phyloP scores from a whole-genome alignment of 2,329 filamentous ascomycete genomes.

The Septoria petroselini region DNA sequence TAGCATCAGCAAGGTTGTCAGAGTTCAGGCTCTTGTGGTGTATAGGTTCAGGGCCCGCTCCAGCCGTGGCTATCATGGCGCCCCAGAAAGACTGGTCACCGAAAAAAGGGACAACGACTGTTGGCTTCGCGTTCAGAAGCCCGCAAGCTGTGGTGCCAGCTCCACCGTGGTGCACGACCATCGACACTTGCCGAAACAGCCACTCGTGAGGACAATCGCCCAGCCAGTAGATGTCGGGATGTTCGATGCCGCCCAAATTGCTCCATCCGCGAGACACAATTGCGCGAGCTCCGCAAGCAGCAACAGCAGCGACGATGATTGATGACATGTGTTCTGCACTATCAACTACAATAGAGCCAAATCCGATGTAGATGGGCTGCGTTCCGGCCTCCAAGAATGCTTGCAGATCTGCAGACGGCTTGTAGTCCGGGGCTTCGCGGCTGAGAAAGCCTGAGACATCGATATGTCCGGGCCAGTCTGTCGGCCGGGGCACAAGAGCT shows the following conservation, averaged over 20 bases:
- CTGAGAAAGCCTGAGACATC: too few species aligned
- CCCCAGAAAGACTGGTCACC: slow-evolving; percentile 80
- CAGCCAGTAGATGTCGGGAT: slow-evolving; percentile 67
- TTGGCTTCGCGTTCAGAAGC: slow-evolving; percentile 67
- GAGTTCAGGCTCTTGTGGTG: slow-evolving; percentile 65
- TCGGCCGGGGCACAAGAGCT: slow-evolving; percentile 41
- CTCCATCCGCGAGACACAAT: too few species aligned
- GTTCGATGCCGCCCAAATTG: slow-evolving; percentile 59
- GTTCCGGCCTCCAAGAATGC: too few species aligned
- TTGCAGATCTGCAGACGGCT: too few species aligned
- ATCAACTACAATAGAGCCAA: too few species aligned
- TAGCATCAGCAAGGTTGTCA: slow-evolving; percentile 65
- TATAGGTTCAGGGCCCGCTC: slow-evolving; percentile 63
- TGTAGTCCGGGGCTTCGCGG: too few species aligned
- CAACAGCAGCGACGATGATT: too few species aligned
- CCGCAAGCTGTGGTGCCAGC: slow-evolving; percentile 73
- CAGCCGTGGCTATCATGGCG: slow-evolving; percentile 62
- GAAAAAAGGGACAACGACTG: slow-evolving; percentile 75
- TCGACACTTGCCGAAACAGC: slow-evolving; percentile 65
- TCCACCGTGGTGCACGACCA: slow-evolving; percentile 72
- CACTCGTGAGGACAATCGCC: slow-evolving; percentile 74
- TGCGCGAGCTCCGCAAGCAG: too few species aligned
- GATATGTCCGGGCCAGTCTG: slow-evolving; percentile 42
- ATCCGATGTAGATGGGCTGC: too few species aligned
- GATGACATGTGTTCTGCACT: too few species aligned